These are phyloP conservation scores for Xylaria venustula DNA, from an alignment of 495 filamentous ascomycete genomes.

Conservation along the genomic window DNA sequence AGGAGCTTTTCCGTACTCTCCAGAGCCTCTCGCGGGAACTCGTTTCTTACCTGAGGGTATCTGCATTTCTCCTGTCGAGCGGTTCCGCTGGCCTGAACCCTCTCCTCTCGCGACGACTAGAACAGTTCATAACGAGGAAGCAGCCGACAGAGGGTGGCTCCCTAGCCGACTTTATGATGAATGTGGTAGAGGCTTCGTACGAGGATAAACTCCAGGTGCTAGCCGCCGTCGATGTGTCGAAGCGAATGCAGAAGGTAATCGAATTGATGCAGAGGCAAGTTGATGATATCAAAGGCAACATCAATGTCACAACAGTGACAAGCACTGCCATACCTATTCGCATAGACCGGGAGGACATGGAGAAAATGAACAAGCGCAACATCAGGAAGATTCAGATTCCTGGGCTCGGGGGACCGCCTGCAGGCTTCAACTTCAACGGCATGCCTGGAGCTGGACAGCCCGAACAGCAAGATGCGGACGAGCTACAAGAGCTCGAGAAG, in stretches of 20 bases:
- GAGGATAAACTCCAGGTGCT: slow-evolving; percentile 88
- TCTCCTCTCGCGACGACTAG: slow-evolving; percentile 77
- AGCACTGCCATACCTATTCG: slow-evolving; percentile 55
- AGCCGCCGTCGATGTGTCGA: slow-evolving; percentile 68
- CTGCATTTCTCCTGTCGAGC: slow-evolving; percentile 66
- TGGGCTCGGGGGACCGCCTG: slow-evolving; percentile 42
- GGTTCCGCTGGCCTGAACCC: slow-evolving; percentile 67
- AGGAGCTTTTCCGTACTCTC: slow-evolving; percentile 71
- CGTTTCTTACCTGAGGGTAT: slow-evolving; percentile 72
- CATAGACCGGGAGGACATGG: slow-evolving; percentile 42
- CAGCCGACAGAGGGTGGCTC: slow-evolving; percentile 74
- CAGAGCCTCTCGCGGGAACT: slow-evolving; percentile 83
- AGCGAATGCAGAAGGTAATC: slow-evolving; percentile 74
- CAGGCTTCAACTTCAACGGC: slow-evolving; percentile 50
- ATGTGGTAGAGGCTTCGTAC: slow-evolving; percentile 77
- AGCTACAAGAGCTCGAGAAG: slow-evolving; percentile 82
- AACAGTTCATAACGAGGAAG: slow-evolving; percentile 78
- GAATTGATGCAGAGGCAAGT: slow-evolving; percentile 79
- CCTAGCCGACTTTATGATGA: slow-evolving; percentile 95
- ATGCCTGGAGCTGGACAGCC: slow-evolving; percentile 24
- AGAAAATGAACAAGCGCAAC: slow-evolving; percentile 49
- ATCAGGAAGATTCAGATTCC: slow-evolving; percentile 46
- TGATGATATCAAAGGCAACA: slow-evolving; percentile 73
- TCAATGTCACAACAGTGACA: slow-evolving; percentile 72
- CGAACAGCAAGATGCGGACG: slow-evolving; percentile 43